A percentile compares a stretch with the other conserved stretches of the same genome.
Evolutionary conservation across 306 rosid genomes (phyloP).

Genomic region (Luffa aegyptiaca): DNA sequence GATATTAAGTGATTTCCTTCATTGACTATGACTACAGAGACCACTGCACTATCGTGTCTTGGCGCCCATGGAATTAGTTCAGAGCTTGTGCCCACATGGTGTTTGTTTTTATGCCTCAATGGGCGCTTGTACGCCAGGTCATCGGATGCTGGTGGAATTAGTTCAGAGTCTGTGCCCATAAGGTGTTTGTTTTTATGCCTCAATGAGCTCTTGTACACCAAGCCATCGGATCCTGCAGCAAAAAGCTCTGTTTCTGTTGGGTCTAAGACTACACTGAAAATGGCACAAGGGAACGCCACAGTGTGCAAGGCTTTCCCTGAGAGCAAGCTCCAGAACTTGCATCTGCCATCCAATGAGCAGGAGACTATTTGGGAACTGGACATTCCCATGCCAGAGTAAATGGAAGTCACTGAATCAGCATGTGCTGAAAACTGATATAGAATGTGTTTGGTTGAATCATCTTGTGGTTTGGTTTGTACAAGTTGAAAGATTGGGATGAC

Average conservation of each 20-base stretch:
- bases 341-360: conserved; percentile 45
- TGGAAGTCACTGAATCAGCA: conserved; percentile 38
- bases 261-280: conserved; percentile 31
- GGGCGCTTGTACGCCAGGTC: conserved; percentile 36
- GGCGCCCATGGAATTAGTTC: conserved; percentile 21
- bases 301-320: conserved; percentile 17
- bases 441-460: conserved; percentile 8
- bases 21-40: conserved; percentile 36
- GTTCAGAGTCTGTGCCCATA: background rate
- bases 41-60: conserved; percentile 29
- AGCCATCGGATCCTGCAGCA: conserved; percentile 66
- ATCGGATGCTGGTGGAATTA: conserved; percentile 28
- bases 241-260: conserved; percentile 29
- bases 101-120: conserved; percentile 4
- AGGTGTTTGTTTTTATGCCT: conserved; percentile 4
- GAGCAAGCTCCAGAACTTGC: conserved; percentile 52
- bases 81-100: background rate
- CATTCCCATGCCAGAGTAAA: conserved; percentile 17
- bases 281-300: conserved; percentile 37
- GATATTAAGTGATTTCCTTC: conserved; percentile 42
- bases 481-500: conserved; percentile 45
- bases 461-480: conserved; percentile 9
- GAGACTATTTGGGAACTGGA: conserved; percentile 36
- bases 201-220: conserved; percentile 29
- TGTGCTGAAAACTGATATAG: conserved; percentile 43